phyloP scores from a whole-genome alignment of 352 stramenopile genomes.

The Pythium coloratum region DNA sequence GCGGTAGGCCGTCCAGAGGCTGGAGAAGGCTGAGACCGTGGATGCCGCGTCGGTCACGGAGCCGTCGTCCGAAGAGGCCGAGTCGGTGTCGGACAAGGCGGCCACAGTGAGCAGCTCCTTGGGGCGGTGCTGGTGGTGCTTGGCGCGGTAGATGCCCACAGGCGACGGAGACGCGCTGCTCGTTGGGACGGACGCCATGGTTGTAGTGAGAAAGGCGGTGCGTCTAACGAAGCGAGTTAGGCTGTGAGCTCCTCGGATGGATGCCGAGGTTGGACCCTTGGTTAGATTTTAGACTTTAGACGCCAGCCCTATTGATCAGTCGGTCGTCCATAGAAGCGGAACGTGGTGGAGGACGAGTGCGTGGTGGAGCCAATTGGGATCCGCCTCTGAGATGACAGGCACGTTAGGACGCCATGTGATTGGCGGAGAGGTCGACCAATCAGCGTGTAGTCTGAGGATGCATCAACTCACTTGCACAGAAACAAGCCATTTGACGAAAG shows the following conservation, averaged over 20 bases:
- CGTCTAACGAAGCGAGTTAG: conserved; percentile 14
- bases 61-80: not conserved
- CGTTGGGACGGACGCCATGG: conserved; percentile 10
- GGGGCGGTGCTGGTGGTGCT: conserved; percentile 17
- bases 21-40: conserved; percentile 8
- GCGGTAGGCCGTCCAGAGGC: conserved; percentile 36
- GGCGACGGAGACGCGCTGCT: conserved; percentile 6
- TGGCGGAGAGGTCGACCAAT: conserved; percentile 14
- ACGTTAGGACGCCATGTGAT: not conserved
- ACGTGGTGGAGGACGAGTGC: conserved; percentile 14
- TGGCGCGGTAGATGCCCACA: conserved; percentile 15
- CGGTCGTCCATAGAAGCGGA: conserved; percentile 15
- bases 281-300: conserved; percentile 2
- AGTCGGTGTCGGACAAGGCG: conserved; percentile 20
- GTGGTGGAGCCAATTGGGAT: conserved; percentile 14
- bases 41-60: conserved; percentile 8
- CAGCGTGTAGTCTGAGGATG: conserved; percentile 18
- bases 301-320: not conserved
- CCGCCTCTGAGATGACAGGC: conserved; percentile 8
- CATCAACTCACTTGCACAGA: conserved; percentile 24
- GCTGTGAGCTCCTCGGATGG: conserved; percentile 4
- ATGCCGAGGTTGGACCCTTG: not conserved
- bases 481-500: conserved; percentile 7
- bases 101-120: conserved; percentile 10
- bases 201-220: not conserved